Evolutionary conservation across 257 asterid genomes (phyloP).

Genomic region (Penstemon eatonii): DNA sequence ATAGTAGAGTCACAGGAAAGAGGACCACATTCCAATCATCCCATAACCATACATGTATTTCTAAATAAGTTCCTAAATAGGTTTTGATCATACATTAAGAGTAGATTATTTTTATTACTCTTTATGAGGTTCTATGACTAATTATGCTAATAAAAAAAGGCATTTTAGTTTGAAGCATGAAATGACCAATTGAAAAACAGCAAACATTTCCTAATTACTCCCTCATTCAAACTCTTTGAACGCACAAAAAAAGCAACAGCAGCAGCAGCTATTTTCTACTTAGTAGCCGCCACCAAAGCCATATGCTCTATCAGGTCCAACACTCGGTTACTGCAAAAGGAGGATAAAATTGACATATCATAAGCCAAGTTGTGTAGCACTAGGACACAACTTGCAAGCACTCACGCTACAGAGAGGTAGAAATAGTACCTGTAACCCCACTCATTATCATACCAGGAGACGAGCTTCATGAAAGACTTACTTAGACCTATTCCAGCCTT

Average conservation of each 20-base stretch:
- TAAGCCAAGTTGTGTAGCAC: background rate
- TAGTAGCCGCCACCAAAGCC: conserved; percentile 80
- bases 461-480: conserved; percentile 65
- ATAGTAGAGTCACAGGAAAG: too few relatives aligned
- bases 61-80: too few relatives aligned
- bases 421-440: conserved; percentile 81
- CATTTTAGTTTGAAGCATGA: too few relatives aligned
- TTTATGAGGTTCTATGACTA: too few relatives aligned
- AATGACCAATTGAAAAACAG: too few relatives aligned
- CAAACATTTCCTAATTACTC: too few relatives aligned
- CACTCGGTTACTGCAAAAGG: conserved; percentile 70
- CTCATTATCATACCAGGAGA: conserved; percentile 88
- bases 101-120: too few relatives aligned
- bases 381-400: background rate
- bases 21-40: too few relatives aligned
- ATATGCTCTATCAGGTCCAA: conserved; percentile 94
- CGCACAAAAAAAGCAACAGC: conserved; percentile 16
- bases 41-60: too few relatives aligned
- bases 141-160: too few relatives aligned
- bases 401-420: background rate
- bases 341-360: background rate
- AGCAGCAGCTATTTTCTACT: conserved; percentile 34
- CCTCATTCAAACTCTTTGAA: too few relatives aligned
- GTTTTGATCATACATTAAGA: too few relatives aligned
- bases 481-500: conserved; percentile 91